Conservation (phyloP, 768 basidiomycete genomes). For the Hygrocybe punicea region DNA sequence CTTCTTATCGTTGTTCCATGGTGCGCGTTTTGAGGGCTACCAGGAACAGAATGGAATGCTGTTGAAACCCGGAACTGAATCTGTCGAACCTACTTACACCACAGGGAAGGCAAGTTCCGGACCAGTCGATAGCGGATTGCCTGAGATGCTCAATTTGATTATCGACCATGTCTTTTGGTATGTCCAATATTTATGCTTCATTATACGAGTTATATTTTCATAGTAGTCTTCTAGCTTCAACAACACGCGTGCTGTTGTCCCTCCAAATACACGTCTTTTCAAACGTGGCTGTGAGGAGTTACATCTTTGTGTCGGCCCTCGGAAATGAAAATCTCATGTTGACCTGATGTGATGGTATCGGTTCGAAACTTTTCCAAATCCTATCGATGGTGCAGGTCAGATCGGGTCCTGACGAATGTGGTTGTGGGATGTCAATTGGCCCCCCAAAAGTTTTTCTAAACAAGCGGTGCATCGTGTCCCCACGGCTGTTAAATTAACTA, state of each 20-base stretch:
- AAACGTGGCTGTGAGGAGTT: not conserved
- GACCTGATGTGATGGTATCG: slow-evolving; percentile 3
- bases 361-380: slow-evolving; percentile 1
- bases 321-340: slow-evolving; percentile 37
- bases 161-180: no score
- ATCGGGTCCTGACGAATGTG: not conserved
- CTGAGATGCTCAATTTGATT: no score
- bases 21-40: slow-evolving; percentile 14
- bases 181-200: no score
- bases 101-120: no score
- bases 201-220: no score
- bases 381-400: not conserved
- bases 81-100: not conserved
- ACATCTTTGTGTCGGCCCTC: slow-evolving; percentile 18
- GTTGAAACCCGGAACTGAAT: slow-evolving; percentile 10
- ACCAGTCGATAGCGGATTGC: no score
- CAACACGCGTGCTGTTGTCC: not conserved
- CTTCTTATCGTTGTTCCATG: slow-evolving; percentile 19
- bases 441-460: not conserved
- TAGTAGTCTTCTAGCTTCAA: not conserved
- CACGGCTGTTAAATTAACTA: not conserved
- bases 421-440: not conserved
- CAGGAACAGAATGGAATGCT: slow-evolving; percentile 11
- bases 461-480: not conserved
- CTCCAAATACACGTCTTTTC: not conserved